phyloP scores from a whole-genome alignment of 2,329 filamentous ascomycete genomes.

The Aureobasidium mangrovei region DNA sequence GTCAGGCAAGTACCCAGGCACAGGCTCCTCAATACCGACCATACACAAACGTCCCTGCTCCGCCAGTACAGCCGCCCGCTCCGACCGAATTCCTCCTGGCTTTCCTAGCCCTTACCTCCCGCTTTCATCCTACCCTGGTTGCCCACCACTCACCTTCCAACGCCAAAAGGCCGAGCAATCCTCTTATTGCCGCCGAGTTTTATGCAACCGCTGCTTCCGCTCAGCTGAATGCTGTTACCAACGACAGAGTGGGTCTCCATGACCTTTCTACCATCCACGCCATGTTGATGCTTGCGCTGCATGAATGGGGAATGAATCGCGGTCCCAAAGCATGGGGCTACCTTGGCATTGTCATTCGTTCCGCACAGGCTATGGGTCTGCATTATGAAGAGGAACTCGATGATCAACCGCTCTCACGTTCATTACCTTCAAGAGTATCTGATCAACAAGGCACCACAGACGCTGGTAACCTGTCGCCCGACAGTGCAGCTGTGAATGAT shows the following conservation, averaged over 20 bases:
- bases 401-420: conserved; percentile 28
- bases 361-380: conserved; percentile 54
- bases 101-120: conserved; percentile 59
- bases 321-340: conserved; percentile 58
- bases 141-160: conserved; percentile 45
- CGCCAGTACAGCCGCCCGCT: conserved; percentile 40
- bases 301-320: conserved; percentile 60
- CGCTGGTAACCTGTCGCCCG: neutral
- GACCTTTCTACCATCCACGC: conserved; percentile 58
- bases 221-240: conserved; percentile 41
- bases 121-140: conserved; percentile 56
- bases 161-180: conserved; percentile 38
- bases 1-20: conserved; percentile 22
- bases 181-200: conserved; percentile 52
- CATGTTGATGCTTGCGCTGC: conserved; percentile 60
- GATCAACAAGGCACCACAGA: neutral
- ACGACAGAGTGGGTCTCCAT: conserved; percentile 40
- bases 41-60: conserved; percentile 18
- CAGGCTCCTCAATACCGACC: conserved; percentile 13
- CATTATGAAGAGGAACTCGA: conserved; percentile 46
- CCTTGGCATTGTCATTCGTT: conserved; percentile 50
- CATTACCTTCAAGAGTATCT: conserved; percentile 27
- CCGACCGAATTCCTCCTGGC: conserved; percentile 53
- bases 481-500: conserved; percentile 23
- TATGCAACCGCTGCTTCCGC: conserved; percentile 52